These are phyloP conservation scores for Alternaria sp. DNA, from an alignment of 2,329 filamentous ascomycete genomes.

Conservation along the genomic window DNA sequence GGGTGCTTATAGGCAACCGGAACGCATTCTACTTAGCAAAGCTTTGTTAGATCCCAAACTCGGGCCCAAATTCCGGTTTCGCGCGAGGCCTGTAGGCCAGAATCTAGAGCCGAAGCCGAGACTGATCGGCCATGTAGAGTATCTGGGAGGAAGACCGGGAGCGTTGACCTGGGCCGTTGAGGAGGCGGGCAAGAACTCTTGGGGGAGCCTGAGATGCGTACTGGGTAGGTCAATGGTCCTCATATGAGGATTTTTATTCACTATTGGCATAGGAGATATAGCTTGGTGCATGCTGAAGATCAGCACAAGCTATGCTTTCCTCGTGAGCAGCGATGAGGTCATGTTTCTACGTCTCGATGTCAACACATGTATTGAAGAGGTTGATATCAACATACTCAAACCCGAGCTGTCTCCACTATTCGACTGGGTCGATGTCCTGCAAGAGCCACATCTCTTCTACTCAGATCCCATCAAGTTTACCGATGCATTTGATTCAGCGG, in stretches of 20 bases:
- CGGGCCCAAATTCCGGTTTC: constrained; percentile 21
- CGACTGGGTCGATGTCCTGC: not conserved
- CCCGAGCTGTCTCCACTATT: not conserved
- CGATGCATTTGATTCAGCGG: constrained; percentile 10
- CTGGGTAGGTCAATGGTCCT: constrained; percentile 15
- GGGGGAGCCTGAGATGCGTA: constrained; percentile 31
- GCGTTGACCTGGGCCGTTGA: constrained; percentile 22
- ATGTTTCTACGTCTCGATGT: constrained; percentile 26
- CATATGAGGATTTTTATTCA: not conserved
- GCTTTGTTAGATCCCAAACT: constrained; percentile 7
- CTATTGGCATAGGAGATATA: constrained; percentile 21
- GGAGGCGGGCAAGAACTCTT: constrained; percentile 13
- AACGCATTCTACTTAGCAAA: constrained; percentile 9
- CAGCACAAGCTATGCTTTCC: constrained; percentile 26
- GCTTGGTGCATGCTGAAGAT: constrained; percentile 29
- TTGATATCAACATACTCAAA: not conserved
- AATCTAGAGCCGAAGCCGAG: constrained; percentile 5
- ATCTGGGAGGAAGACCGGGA: constrained; percentile 23
- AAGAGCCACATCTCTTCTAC: constrained; percentile 23
- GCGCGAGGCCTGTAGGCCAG: constrained; percentile 3
- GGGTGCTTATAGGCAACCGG: not conserved
- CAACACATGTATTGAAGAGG: not conserved
- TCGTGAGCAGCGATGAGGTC: constrained; percentile 28
- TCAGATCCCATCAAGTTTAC: constrained; percentile 24
- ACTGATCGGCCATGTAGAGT: constrained; percentile 30